Percentiles rank a stretch among this genome's conserved stretches.
Evolutionary conservation across 192 early-diverging fungal genomes (phyloP).

Genomic region (Coemansia javaensis): DNA sequence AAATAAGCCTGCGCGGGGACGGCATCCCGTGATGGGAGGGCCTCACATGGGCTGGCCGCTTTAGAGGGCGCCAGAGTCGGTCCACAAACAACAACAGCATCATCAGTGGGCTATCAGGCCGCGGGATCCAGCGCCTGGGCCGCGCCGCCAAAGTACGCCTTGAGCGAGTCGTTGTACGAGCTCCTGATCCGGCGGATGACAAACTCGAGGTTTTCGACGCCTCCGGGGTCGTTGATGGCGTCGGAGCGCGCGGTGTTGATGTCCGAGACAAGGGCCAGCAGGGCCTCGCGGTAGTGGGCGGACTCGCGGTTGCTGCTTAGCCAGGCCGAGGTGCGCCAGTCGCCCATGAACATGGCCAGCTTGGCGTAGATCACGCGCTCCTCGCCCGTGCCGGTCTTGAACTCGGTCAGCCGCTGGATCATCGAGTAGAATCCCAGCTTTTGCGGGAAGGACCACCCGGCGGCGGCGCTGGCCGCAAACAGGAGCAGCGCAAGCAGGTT

Average conservation of each 20-base stretch:
- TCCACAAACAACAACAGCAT: too few relatives aligned
- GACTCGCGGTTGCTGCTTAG: constrained; percentile 18
- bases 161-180: constrained; percentile 21
- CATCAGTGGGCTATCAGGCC: too few relatives aligned
- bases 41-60: too few relatives aligned
- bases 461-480: background rate
- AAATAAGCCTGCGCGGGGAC: too few relatives aligned
- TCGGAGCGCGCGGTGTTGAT: constrained; percentile 18
- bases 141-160: constrained; percentile 11
- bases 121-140: background rate
- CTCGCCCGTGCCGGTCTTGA: constrained; percentile 15
- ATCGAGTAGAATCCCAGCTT: constrained; percentile 31
- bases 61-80: too few relatives aligned
- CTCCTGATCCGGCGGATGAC: constrained; percentile 17
- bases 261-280: constrained; percentile 18
- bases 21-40: too few relatives aligned
- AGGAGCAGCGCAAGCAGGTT: constrained; percentile 3
- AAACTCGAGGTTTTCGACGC: constrained; percentile 32
- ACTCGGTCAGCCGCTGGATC: constrained; percentile 17
- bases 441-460: constrained; percentile 21
- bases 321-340: constrained; percentile 16
- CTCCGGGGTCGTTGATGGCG: constrained; percentile 16
- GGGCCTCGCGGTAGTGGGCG: constrained; percentile 24
- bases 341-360: constrained; percentile 23
- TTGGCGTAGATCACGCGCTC: constrained; percentile 33